Percentiles rank a stretch among this genome's conserved stretches.
Evolutionary conservation across 768 basidiomycete species (phyloP).

Genomic region (Termitomyces sp.): DNA sequence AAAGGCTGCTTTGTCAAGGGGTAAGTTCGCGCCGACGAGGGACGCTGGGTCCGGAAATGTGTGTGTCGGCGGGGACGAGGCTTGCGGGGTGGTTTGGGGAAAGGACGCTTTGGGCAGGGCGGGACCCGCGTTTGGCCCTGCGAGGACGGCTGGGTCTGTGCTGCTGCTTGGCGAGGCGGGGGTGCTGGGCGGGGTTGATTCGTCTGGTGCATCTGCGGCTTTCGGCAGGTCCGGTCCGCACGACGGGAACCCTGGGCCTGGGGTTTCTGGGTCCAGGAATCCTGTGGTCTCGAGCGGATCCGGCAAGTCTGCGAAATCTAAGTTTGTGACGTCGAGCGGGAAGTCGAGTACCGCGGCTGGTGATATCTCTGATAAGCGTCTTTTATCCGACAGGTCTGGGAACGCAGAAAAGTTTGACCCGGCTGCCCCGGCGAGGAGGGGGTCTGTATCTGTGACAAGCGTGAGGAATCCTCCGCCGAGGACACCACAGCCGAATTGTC

Average conservation of each 20-base stretch:
- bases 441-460: not conserved
- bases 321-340: not conserved
- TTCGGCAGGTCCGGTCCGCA: no score
- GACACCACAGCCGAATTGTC: not conserved
- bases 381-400: not conserved
- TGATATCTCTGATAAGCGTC: not conserved
- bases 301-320: not conserved
- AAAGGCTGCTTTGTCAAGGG: not conserved
- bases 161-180: no score
- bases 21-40: not conserved
- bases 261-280: no score
- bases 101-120: not conserved
- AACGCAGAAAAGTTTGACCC: not conserved
- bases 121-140: no score
- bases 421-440: not conserved
- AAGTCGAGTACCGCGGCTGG: no score
- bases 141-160: no score
- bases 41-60: not conserved
- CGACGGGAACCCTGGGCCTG: no score
- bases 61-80: no score
- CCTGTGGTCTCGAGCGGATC: not conserved
- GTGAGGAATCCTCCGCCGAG: no score
- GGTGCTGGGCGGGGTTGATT: no score
- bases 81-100: no score
- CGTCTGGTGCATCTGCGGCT: no score